Conservation (phyloP, 768 basidiomycete species). For the Lentinula sp. region DNA sequence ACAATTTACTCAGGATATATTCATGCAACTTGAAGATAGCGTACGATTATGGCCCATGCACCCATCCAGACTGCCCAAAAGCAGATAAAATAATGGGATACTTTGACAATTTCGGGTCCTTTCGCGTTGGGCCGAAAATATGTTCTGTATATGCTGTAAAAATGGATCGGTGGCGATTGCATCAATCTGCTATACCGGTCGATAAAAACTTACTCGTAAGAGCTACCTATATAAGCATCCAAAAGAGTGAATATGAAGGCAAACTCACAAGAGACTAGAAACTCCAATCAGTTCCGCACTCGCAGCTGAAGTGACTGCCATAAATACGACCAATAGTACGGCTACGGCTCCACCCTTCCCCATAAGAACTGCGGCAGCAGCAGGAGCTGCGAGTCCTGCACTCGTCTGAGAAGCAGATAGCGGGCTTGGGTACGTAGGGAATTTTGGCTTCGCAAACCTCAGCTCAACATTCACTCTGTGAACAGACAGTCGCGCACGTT, state of each 20-base stretch:
- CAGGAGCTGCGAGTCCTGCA: conserved; percentile 40
- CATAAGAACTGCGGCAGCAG: conserved; percentile 40
- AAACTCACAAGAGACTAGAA: conserved; percentile 34
- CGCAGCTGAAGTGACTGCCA: conserved; percentile 43
- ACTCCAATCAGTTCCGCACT: conserved; percentile 42
- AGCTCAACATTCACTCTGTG: background rate
- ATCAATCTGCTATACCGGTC: too few species aligned
- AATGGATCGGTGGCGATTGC: background rate
- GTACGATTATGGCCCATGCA: conserved; percentile 32
- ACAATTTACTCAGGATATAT: background rate
- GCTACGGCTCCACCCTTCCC: conserved; percentile 39
- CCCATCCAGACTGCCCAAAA: conserved; percentile 41
- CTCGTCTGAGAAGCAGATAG: conserved; percentile 30
- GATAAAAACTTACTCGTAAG: conserved; percentile 34
- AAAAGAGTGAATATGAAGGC: background rate
- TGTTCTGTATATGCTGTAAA: conserved; percentile 28
- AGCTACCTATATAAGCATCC: conserved; percentile 18
- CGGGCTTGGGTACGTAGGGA: conserved; percentile 47
- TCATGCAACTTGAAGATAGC: background rate
- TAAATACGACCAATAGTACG: conserved; percentile 30
- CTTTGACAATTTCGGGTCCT: conserved; percentile 32
- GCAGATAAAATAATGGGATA: conserved; percentile 32
- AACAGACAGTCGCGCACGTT: conserved; percentile 15
- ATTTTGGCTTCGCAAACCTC: conserved; percentile 29
- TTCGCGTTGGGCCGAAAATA: conserved; percentile 30